Evolutionary conservation across 2,329 filamentous ascomycete species (phyloP), one percentile per base, ranked within the genome.

Genomic region (Hymenoscyphus occultus): DNA sequence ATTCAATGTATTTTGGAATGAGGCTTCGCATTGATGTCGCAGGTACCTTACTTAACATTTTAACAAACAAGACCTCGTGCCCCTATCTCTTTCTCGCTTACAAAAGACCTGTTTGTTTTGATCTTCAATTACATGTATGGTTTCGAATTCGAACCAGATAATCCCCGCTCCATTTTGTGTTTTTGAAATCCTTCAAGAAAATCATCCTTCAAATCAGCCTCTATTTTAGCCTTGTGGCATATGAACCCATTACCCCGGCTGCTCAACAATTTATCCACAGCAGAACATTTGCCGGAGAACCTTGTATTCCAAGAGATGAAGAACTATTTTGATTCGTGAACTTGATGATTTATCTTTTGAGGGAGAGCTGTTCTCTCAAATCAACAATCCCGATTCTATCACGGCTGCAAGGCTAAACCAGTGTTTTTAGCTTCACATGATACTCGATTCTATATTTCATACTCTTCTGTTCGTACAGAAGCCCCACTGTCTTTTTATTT

Each of bases 241-340:
- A 13, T 22, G 39, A 22, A 19, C 14, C 31, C 40, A 10, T 48
- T 16, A 39, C 35, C 12, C 35, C 45, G 45, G 60, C 60, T 56
- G 60, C 60, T 28, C 16, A 42, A 22, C 32, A 39, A 56, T 62
- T 61, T 61, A 61, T n/a, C 59, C 59, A 61, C 59, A 32, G 12
- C 28, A 40, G 31, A 22, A 13, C 6, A 9, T 40, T 56, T 56
- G 56, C 48, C 60, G 60, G 60, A 62, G 60, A 62, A 62, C 60
- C 60, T 56, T 56, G 48, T 19, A n/a, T 6, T n/a, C 40, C 45
- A 40, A 62, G 40, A 56, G 10, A 2, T 16, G 9, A 6, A 42
- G 6, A 19, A 56, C 12, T 56, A 5, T 56, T 39, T 9, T 31
- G 3, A 39, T 56, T 62, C 48, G 60, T 62, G 32, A 48, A 60